Conservation (phyloP, 768 basidiomycete species). For the Boletus edulis region DNA sequence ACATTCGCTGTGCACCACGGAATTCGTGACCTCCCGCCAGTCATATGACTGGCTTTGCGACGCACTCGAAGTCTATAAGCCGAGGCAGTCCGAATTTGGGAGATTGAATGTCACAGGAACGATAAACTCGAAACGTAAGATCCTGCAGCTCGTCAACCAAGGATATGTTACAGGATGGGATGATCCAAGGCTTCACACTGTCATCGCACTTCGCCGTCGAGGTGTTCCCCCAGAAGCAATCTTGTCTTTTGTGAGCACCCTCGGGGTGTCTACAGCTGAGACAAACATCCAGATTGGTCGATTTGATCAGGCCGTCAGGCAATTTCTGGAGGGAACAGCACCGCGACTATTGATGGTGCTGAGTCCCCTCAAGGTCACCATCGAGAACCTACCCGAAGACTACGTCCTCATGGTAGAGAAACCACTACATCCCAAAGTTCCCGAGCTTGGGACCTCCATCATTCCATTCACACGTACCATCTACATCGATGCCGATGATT, state of each 20-base stretch:
- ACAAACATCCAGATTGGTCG: constrained; percentile 84
- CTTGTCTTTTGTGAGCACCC: constrained; percentile 83
- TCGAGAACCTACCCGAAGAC: constrained; percentile 89
- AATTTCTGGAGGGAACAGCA: constrained; percentile 84
- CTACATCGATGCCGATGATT: constrained; percentile 93
- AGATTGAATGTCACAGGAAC: constrained; percentile 91
- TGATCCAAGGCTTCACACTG: constrained; percentile 94
- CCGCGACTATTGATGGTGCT: constrained; percentile 91
- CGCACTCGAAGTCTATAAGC: constrained; percentile 95
- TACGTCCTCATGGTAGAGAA: constrained; percentile 83
- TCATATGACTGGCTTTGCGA: constrained; percentile 99
- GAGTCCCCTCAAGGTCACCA: constrained; percentile 83
- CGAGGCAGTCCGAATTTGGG: constrained; percentile 95
- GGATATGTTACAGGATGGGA: constrained; percentile 91
- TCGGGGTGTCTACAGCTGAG: constrained; percentile 88
- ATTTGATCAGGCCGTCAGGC: constrained; percentile 87
- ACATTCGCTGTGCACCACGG: constrained; percentile 94
- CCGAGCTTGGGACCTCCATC: constrained; percentile 75
- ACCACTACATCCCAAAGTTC: constrained; percentile 90
- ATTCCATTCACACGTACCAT: constrained; percentile 87
- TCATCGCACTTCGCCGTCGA: constrained; percentile 91
- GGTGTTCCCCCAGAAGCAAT: constrained; percentile 98
- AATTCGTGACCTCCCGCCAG: constrained; percentile 93
- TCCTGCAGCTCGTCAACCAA: constrained; percentile 82
- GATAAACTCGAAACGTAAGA: constrained; percentile 96